Base-by-base conservation (phyloP, 1,284 basidiomycete genomes). In the Rhodotorula sp. region DNA sequence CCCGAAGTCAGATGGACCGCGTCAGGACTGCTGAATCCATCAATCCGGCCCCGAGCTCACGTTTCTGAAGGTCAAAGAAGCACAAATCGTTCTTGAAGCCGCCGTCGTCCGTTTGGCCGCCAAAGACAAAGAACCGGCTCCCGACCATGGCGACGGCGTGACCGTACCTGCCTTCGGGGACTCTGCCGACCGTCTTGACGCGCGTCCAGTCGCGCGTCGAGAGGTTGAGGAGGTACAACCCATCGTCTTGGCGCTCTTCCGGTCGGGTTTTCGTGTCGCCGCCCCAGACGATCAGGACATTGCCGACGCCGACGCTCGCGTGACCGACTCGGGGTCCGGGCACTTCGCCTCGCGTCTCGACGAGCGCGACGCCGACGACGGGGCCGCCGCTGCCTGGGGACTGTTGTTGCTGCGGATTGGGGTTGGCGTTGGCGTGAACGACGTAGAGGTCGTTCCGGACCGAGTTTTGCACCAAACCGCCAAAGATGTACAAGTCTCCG, bases 251-350 rank as follows among this genome's bases (percentile, higher is more conserved):
- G 77, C 86, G 87, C 76, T 95, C 93, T 18, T 85, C 84, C 18
- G 87, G 86, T 71, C 85, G 86, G 72, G 87, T 87, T 20, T 88
- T 87, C 5, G 95, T 99, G 80, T 99, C 96, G 46, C 96, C 96
- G 69, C 96, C 96, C 95, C 96, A 99, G 8, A 98, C 90, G 72
- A 99, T 92, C 76, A 99, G 85, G 60, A 98, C 95, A 78, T 92
- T 94, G 81, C 92, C 93, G 69, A 98, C 93, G 60, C 98, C 88
- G 22, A 95, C 95, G 79, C 91, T 91, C 3, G 95, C 93, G 83
- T 99, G 96, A 0, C 96, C 96, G 24, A 99, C 94, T 75, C 96
- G 85, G 0, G 93, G 89, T 22, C 89, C 87, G 0, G 96, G 96
- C 26, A 92, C 84, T 77, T 96, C 93, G 8, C 96, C 96, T 6